Base-by-base conservation (phyloP, 768 basidiomycete genomes). In the Tylopilus plumbeoviolaceoides region DNA sequence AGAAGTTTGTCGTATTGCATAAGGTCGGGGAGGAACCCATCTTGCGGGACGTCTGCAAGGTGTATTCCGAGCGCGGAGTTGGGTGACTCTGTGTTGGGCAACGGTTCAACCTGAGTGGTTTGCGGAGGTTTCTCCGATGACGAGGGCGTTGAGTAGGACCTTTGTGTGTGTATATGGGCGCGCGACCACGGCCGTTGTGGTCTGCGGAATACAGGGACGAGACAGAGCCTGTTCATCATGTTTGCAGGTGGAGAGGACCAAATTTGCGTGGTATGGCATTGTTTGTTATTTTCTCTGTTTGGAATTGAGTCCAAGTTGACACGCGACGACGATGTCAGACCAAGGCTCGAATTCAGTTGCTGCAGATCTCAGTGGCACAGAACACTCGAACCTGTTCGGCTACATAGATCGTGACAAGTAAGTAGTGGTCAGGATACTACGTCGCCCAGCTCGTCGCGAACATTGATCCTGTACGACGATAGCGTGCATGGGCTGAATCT, bases 401-500 rank as follows among this genome's bases (percentile, higher is more conserved):
- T 74, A 80, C 53, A 82, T 89, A 39, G 84, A 89, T 61, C 80
- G 73, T 67, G 79, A 85, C 73, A 84, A 80, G 85, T 85, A 65
- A 78, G 64, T 49, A 53, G 15, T 6, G 30, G 27, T 48, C 39
- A 5, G 5, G 20, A 20, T 17, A 7, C 2, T 2, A 7, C 30
- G 7, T 30, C 4, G 23, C 30, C 35, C 25, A 28, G 38, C 18
- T 39, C 31, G 45, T 45, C 31, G 49, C 7, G 30, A 30, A 5
- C 23, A 30, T 46, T 50, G 33, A 44, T 45, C 45, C 47, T 48
- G 33, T 53, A 38, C 23, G 18, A 42, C 49, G 35, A 41, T 17
- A 91, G 88, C 63, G 87, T 92, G 47, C 77, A 92, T 64, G 91
- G 91, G 38, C 71, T 92, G 61, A 91, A 91, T 63, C 71, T 92